Percentiles rank a stretch among this genome's conserved stretches.
Evolutionary conservation across 257 asterid species (phyloP).

Genomic region (Nicotiana benthamiana): DNA sequence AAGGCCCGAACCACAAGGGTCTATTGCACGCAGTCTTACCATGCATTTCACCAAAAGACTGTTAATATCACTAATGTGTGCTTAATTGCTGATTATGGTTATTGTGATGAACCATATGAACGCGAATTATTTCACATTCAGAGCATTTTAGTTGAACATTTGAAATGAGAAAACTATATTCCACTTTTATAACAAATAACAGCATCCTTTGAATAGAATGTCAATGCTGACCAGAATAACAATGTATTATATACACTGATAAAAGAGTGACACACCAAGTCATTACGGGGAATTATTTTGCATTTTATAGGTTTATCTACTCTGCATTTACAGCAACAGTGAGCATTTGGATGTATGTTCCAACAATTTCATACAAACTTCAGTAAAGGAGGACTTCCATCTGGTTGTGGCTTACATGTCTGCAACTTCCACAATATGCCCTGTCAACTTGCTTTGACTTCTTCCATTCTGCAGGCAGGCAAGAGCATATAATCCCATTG

Average conservation of each 20-base stretch:
- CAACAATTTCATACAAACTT: conserved; percentile 2
- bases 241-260: background rate
- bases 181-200: background rate
- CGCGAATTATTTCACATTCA: background rate
- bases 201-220: background rate
- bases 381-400: background rate
- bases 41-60: too few relatives aligned
- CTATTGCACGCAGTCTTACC: too few relatives aligned
- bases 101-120: background rate
- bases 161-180: background rate
- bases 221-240: background rate
- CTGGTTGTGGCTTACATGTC: conserved; percentile 35
- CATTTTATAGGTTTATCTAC: background rate
- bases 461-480: conserved; percentile 36
- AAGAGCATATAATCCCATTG: background rate
- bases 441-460: conserved; percentile 22
- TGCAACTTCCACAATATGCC: conserved; percentile 11
- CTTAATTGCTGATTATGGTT: background rate
- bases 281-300: background rate
- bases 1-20: too few relatives aligned
- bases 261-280: background rate
- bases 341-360: background rate
- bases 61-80: too few relatives aligned
- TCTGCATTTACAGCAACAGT: background rate
- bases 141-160: background rate